phyloP scores from a whole-genome alignment of 306 rosid genomes.

The Rubus idaeus region DNA sequence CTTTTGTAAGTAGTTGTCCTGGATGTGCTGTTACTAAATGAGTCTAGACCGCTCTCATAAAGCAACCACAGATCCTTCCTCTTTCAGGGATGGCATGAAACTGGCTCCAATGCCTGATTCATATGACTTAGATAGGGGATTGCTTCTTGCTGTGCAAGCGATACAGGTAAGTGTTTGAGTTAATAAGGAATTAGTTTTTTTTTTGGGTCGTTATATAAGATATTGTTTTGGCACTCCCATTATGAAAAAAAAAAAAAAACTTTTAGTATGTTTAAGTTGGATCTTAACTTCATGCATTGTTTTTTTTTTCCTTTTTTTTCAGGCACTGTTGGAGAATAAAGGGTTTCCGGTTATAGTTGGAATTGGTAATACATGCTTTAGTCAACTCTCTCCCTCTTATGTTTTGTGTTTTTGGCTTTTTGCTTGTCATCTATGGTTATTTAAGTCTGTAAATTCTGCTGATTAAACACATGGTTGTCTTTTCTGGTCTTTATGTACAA shows the following conservation, averaged over 20 bases:
- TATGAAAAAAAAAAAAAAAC: slow-evolving; percentile 8
- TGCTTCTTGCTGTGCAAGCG: slow-evolving; percentile 97
- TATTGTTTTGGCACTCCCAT: slow-evolving; percentile 29
- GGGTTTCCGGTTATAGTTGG: slow-evolving; percentile 94
- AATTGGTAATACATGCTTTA: slow-evolving; percentile 66
- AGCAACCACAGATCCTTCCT: slow-evolving; percentile 99
- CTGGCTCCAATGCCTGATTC: slow-evolving; percentile 99
- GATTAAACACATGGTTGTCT: background rate
- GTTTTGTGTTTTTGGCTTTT: slow-evolving; percentile 17
- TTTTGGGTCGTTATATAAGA: background rate
- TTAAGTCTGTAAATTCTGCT: background rate
- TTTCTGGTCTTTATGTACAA: background rate
- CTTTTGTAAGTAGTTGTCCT: slow-evolving; percentile 26
- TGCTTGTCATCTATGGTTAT: slow-evolving; percentile 7
- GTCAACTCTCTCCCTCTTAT: slow-evolving; percentile 13
- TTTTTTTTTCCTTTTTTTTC: slow-evolving; percentile 33
- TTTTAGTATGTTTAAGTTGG: slow-evolving; percentile 11
- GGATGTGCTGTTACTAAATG: slow-evolving; percentile 19
- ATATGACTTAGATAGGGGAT: slow-evolving; percentile 93
- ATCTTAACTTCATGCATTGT: slow-evolving; percentile 25
- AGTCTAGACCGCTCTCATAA: slow-evolving; percentile 76
- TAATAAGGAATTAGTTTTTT: slow-evolving; percentile 28
- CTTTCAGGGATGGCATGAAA: slow-evolving; percentile 83
- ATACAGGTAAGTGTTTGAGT: slow-evolving; percentile 68
- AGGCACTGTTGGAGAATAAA: slow-evolving; percentile 98